A percentile compares a stretch with the other conserved stretches of the same genome.
phyloP scores from a whole-genome alignment of 805 yeast genomes.

The Torulaspora maleeae region DNA sequence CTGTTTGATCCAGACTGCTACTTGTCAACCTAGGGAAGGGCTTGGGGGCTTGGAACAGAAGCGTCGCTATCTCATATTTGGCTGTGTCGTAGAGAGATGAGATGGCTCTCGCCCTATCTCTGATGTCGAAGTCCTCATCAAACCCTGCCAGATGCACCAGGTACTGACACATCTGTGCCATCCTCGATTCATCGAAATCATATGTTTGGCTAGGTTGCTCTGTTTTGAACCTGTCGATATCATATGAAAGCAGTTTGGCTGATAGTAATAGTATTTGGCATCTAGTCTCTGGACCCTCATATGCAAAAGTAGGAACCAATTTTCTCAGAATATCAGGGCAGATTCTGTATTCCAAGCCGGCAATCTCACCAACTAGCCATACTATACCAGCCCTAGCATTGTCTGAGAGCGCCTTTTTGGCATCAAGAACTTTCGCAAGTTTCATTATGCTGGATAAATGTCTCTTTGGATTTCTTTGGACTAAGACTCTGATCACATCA shows the following conservation, averaged over 20 bases:
- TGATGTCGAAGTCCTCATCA: conserved; percentile 68
- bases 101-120: conserved; percentile 80
- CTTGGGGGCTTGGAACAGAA: conserved; percentile 73
- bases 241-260: conserved; percentile 62
- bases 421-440: conserved; percentile 39
- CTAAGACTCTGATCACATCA: conserved; percentile 64
- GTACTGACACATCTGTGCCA: conserved; percentile 53
- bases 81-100: conserved; percentile 52
- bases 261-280: conserved; percentile 68
- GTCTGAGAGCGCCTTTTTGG: conserved; percentile 28
- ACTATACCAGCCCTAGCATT: conserved; percentile 76
- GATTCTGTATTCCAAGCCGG: conserved; percentile 42
- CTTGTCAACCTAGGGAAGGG: conserved; percentile 44
- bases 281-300: conserved; percentile 56
- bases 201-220: conserved; percentile 26
- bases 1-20: background rate
- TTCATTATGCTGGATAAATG: conserved; percentile 54
- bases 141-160: conserved; percentile 61
- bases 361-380: conserved; percentile 88
- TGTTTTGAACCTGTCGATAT: conserved; percentile 42
- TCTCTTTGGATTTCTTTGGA: conserved; percentile 55
- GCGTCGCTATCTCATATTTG: conserved; percentile 57
- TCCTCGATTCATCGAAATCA: conserved; percentile 34
- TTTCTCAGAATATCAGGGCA: conserved; percentile 75
- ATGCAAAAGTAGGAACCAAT: conserved; percentile 48